These are phyloP conservation scores for Aurantiochytrium sp. DNA, from an alignment of 108 stramenopile species.

Conservation along the genomic window DNA sequence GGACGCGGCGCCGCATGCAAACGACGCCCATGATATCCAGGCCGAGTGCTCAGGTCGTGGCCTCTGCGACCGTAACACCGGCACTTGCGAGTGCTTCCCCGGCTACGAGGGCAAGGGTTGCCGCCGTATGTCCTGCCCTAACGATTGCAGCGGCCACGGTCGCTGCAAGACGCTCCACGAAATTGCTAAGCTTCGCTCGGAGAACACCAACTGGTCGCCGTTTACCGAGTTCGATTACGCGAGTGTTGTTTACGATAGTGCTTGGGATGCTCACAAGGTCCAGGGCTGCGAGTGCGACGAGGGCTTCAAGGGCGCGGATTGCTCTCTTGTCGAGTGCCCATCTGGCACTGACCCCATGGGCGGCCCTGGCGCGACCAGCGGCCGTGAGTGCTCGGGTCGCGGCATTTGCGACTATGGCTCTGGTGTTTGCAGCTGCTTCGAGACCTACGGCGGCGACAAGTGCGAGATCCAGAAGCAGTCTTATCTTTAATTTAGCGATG, in stretches of 20 bases:
- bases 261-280: constrained; percentile 72
- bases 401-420: constrained; percentile 60
- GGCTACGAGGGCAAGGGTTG: constrained; percentile 77
- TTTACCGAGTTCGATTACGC: constrained; percentile 38
- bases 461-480: constrained; percentile 64
- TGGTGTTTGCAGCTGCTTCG: constrained; percentile 67
- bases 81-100: constrained; percentile 64
- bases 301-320: constrained; percentile 75
- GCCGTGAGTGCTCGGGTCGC: constrained; percentile 73
- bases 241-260: constrained; percentile 17
- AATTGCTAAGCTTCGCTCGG: constrained; percentile 50
- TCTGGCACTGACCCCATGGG: constrained; percentile 59
- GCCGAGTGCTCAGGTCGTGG: constrained; percentile 73
- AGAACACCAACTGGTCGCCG: constrained; percentile 39
- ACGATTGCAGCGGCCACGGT: constrained; percentile 62
- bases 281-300: constrained; percentile 73
- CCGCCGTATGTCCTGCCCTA: constrained; percentile 58
- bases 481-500: background rate
- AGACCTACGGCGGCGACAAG: constrained; percentile 65
- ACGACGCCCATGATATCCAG: constrained; percentile 53
- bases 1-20: constrained; percentile 31
- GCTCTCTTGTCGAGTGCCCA: constrained; percentile 62
- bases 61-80: constrained; percentile 59
- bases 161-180: constrained; percentile 62
- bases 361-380: constrained; percentile 53